Conservation (phyloP, 2,329 filamentous ascomycete species). For the Sporothrix globosa region DNA sequence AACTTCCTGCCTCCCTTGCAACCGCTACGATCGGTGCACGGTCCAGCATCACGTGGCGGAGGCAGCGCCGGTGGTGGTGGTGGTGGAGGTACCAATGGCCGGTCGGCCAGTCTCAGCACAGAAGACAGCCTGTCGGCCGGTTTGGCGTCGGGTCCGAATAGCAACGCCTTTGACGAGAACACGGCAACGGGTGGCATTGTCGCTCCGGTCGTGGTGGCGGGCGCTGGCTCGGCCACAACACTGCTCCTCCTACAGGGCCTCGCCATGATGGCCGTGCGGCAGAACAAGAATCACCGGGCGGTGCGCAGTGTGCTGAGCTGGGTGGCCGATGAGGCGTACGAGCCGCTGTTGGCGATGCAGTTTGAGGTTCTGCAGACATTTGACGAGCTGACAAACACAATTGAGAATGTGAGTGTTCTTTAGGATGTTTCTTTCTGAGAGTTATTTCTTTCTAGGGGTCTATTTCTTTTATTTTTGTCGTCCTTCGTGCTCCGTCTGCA, state of each 20-base stretch:
- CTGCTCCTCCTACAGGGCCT: slow-evolving; percentile 68
- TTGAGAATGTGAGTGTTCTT: slow-evolving; percentile 53
- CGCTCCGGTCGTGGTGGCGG: slow-evolving; percentile 74
- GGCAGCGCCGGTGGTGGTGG: neutral
- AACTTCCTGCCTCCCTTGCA: slow-evolving; percentile 71
- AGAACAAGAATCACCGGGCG: slow-evolving; percentile 78
- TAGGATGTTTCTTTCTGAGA: neutral
- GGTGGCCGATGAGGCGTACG: slow-evolving; percentile 73
- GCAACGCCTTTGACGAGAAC: slow-evolving; percentile 40
- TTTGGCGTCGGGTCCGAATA: neutral
- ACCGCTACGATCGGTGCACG: slow-evolving; percentile 43
- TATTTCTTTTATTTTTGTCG: neutral
- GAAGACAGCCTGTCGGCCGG: slow-evolving; percentile 20
- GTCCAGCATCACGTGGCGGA: slow-evolving; percentile 42
- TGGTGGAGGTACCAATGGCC: slow-evolving; percentile 3
- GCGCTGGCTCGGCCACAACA: slow-evolving; percentile 64
- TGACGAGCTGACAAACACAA: slow-evolving; percentile 74
- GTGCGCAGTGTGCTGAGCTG: slow-evolving; percentile 76
- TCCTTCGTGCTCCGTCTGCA: neutral
- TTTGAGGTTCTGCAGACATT: slow-evolving; percentile 79
- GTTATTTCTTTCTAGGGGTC: neutral
- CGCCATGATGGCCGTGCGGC: slow-evolving; percentile 77
- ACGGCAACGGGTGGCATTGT: slow-evolving; percentile 73
- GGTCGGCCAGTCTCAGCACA: slow-evolving; percentile 27
- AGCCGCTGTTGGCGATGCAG: slow-evolving; percentile 76